Conservation (phyloP, 129 eudicot species). For the Flaveria brownii region DNA sequence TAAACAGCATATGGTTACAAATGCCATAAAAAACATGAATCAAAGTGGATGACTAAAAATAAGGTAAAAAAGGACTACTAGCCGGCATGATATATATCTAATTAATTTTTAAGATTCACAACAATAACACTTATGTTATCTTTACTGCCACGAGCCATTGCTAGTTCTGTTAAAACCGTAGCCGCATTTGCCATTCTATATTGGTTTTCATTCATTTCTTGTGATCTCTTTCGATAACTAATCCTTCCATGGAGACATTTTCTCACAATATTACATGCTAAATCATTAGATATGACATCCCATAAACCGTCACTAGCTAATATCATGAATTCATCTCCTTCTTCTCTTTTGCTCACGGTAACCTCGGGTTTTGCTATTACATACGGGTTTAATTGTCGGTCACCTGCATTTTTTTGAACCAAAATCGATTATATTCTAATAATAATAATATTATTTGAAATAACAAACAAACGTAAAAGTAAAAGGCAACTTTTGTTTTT, state of each 20-base stretch:
- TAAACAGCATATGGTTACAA: slow-evolving; percentile 21
- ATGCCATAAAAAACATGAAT: slow-evolving; percentile 26
- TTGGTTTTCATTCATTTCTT: slow-evolving; percentile 1
- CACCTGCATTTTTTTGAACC: slow-evolving; percentile 36
- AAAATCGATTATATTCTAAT: not conserved
- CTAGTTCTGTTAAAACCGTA: slow-evolving; percentile 45
- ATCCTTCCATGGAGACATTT: slow-evolving; percentile 52
- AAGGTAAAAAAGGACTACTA: not conserved
- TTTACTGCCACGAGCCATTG: slow-evolving; percentile 60
- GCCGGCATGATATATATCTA: slow-evolving; percentile 22
- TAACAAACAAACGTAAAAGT: not conserved
- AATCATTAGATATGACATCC: slow-evolving; percentile 57
- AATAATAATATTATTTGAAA: not conserved
- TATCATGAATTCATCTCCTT: slow-evolving; percentile 57
- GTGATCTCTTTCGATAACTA: slow-evolving; percentile 18
- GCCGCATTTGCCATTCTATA: slow-evolving; percentile 47
- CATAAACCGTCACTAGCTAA: slow-evolving; percentile 67
- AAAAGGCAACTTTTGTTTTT: not conserved
- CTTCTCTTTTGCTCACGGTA: slow-evolving; percentile 39
- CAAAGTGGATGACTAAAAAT: not conserved
- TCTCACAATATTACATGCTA: slow-evolving; percentile 59
- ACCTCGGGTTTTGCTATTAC: slow-evolving; percentile 65
- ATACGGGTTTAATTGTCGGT: slow-evolving; percentile 50
- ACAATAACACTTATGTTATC: slow-evolving; percentile 67
- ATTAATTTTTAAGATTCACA: slow-evolving; percentile 35